Base-by-base conservation (phyloP, 2,329 filamentous ascomycete genomes). In the Aspergillus sp. region DNA sequence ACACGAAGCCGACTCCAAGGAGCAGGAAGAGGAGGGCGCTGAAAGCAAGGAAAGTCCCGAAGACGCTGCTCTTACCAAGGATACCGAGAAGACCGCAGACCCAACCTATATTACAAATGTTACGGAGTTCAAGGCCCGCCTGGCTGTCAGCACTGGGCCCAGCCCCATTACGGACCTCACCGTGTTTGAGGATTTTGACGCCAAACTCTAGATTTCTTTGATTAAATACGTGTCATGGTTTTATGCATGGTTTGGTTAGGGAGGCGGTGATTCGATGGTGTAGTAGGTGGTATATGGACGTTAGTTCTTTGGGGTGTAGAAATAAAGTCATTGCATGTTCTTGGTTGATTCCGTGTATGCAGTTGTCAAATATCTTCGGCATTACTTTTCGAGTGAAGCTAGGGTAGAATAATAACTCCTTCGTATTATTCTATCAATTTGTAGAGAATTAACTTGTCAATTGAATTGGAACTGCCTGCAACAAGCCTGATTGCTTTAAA, bases 141-240 rank as follows among this genome's bases (percentile, higher is more conserved):
- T 97, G 66, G 79, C 84, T 58, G 83, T 91, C 27, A 95, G 87
- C 62, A 81, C 83, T 20, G 93, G 90, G 1, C 86, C 92, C 2
- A 82, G 82, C 60, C 85, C 93, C 0, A 84, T 90, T 30, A 87
- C 84, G 69, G 89, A 95, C 64, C 74, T 98, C 56, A 88, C 82
- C 61, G 89, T 92, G 68, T 98, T 93, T 74, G 90, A 96, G 72
- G 93, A 97, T 59, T 80, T 88, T 59, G 91, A 90, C 62, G 78
- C 90, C 13, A 97, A 97, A 79, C 81, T 97, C 57, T 93, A 56
- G 46, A 50, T 51, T 47, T 47, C 19, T 37, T 20, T 34, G 39
- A 15, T 49, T 55, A 54, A n/a, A 42, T 50, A 33, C 15, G 17
- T 56, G 15, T 22, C 20, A 13, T 47, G 37, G 20, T 41, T 20